Percentiles rank a stretch among this genome's conserved stretches.
Conservation (phyloP, 768 basidiomycete species). For the Pleurotus cornucopiae region DNA sequence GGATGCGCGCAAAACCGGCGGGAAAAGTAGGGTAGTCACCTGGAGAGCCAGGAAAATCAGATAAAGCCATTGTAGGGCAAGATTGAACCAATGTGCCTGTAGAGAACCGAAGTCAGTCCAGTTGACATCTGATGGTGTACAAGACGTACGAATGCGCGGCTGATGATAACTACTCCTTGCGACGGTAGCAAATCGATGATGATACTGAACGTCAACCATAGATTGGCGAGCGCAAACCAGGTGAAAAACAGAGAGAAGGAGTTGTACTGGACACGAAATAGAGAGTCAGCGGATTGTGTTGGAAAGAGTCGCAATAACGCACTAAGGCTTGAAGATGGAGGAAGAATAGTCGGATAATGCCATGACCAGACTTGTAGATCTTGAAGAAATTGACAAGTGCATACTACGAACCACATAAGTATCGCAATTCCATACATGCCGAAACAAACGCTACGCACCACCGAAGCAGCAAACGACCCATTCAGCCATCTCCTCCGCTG, state of each 20-base stretch:
- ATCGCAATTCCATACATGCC: neutral
- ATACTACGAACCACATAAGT: slow-evolving; percentile 43
- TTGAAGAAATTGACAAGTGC: slow-evolving; percentile 89
- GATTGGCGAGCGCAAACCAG: slow-evolving; percentile 89
- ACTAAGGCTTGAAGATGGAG: slow-evolving; percentile 90
- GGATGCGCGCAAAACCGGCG: neutral
- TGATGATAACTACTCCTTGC: slow-evolving; percentile 58
- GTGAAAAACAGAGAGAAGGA: slow-evolving; percentile 79
- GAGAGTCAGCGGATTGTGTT: neutral
- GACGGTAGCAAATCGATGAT: slow-evolving; percentile 80
- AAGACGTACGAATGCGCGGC: slow-evolving; percentile 54
- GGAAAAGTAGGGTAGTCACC: neutral
- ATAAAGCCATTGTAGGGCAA: slow-evolving; percentile 80
- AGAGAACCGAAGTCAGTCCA: neutral
- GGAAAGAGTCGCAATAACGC: slow-evolving; percentile 21
- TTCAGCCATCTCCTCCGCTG: slow-evolving; percentile 79
- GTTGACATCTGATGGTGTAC: neutral
- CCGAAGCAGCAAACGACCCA: slow-evolving; percentile 70
- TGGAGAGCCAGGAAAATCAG: slow-evolving; percentile 78
- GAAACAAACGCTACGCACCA: slow-evolving; percentile 16
- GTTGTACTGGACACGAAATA: slow-evolving; percentile 59
- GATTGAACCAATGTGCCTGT: slow-evolving; percentile 86
- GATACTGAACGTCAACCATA: slow-evolving; percentile 91
- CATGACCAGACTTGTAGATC: slow-evolving; percentile 82
- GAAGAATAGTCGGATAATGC: slow-evolving; percentile 90